Conservation (phyloP, 2,329 filamentous ascomycete species). For the Pseudogymnoascus sp. region DNA sequence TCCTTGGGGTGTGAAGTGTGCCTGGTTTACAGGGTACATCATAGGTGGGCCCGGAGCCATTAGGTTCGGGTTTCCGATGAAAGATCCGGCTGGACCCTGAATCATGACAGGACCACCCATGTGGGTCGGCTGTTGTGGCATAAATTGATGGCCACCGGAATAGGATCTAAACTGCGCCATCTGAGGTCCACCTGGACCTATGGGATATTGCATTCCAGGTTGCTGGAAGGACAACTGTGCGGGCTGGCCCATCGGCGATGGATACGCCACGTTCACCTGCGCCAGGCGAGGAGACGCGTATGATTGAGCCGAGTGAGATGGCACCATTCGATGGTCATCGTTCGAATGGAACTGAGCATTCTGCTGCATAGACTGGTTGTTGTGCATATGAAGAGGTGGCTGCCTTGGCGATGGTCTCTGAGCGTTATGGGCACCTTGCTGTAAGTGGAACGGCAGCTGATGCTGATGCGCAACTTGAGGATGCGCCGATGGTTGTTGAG, state of each 20-base stretch:
- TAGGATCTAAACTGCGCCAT: slow-evolving; percentile 65
- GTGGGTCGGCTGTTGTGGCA: slow-evolving; percentile 58
- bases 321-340: slow-evolving; percentile 85
- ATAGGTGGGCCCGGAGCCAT: slow-evolving; percentile 66
- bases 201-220: slow-evolving; percentile 62
- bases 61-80: slow-evolving; percentile 63
- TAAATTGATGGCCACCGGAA: slow-evolving; percentile 65
- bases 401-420: slow-evolving; percentile 67
- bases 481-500: slow-evolving; percentile 60
- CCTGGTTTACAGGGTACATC: slow-evolving; percentile 69
- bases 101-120: slow-evolving; percentile 82
- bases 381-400: slow-evolving; percentile 68
- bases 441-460: slow-evolving; percentile 75
- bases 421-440: slow-evolving; percentile 60
- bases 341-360: slow-evolving; percentile 59
- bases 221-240: slow-evolving; percentile 65
- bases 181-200: slow-evolving; percentile 61
- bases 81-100: slow-evolving; percentile 60
- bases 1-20: slow-evolving; percentile 55
- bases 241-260: slow-evolving; percentile 58
- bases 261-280: slow-evolving; percentile 67
- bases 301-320: slow-evolving; percentile 72
- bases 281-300: slow-evolving; percentile 77
- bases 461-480: slow-evolving; percentile 74
- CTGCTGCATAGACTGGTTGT: slow-evolving; percentile 58